Evolutionary conservation across 1,139 yeast genomes (phyloP), one percentile per base, ranked within the genome.

Genomic region (Pichia sp.): DNA sequence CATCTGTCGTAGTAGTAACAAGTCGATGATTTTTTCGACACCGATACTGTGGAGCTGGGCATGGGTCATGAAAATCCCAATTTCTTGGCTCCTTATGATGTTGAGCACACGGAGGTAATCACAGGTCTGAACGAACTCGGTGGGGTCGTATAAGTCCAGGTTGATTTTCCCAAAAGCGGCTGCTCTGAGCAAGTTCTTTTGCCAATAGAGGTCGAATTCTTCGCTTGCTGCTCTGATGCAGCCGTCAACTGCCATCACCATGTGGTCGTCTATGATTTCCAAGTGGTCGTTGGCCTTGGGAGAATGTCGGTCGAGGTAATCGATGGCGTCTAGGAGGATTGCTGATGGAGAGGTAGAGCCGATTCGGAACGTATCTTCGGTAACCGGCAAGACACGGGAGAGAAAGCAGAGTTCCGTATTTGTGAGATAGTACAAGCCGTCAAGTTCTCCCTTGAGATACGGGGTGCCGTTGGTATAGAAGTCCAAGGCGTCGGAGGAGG

Each of bases 301-400:
- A 0, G 95, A 81, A 63, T 86, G 85, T 45, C 75, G 73, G 9
- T 82, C 78, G 17, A 90, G 72, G 60, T 88, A 83, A 53, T 89
- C 93, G 41, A 90, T 79, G 20, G 97, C 87, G 69, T 92, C 97
- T 4, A 89, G 71, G 45, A 93, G 72, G 42, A 92, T 85, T 8
- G 96, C 89, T 33, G 95, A 80, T 0, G 97, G 88, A 27, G 88
- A 80, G 0, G 90, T 79, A 0, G 97, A 87, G 0, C 98, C 99
- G 49, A 91, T 81, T 64, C 80, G 83, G 67, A 90, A 91, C 27
- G 90, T 77, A 45, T 83, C 81, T 8, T 80, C 78, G 0, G 86
- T 80, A 0, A 75, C 71, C 1, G 73, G 73, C 0, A 83, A 78
- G 0, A 95, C 96, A 58, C 85, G 77, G 4, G 85, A 74, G 30